Conservation (phyloP, 352 stramenopile species). For the Blastocystis sp. region DNA sequence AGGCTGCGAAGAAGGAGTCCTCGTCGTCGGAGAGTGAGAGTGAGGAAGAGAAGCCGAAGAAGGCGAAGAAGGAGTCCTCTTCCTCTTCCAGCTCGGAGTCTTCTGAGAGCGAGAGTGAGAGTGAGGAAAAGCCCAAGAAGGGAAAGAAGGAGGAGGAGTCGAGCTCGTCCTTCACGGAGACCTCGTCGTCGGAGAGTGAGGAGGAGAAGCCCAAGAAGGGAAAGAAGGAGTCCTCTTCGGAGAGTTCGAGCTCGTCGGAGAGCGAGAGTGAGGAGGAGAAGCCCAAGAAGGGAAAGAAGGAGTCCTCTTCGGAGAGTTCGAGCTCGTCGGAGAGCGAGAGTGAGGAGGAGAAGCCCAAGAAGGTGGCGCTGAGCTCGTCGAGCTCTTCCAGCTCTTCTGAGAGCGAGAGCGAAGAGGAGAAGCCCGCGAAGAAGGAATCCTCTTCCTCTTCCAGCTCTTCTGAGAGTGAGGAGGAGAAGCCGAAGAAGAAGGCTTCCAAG, state of each 20-base stretch:
- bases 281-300: too few relatives aligned
- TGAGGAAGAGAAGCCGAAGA: too few relatives aligned
- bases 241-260: slow-evolving; percentile 7
- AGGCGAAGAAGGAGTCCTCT: background rate
- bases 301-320: too few relatives aligned
- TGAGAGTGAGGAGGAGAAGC: slow-evolving; percentile 55
- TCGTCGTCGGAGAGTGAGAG: too few relatives aligned
- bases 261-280: slow-evolving; percentile 10
- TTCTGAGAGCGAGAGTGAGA: slow-evolving; percentile 22
- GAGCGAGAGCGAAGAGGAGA: too few relatives aligned
- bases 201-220: slow-evolving; percentile 41
- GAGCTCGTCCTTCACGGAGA: background rate
- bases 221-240: slow-evolving; percentile 28
- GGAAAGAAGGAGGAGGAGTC: slow-evolving; percentile 32
- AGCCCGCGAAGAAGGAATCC: too few relatives aligned
- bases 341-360: slow-evolving; percentile 58
- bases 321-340: too few relatives aligned
- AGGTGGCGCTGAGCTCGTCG: slow-evolving; percentile 1
- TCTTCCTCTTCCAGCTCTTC: too few relatives aligned
- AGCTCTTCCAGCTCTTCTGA: slow-evolving; percentile 12
- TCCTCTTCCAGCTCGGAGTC: background rate
- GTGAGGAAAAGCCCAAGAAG: slow-evolving; percentile 55
- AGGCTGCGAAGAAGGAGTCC: slow-evolving; percentile 31
- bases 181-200: background rate
- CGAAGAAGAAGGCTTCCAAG: slow-evolving; percentile 56